Evolutionary conservation across 2,329 filamentous ascomycete genomes (phyloP), one percentile per base, ranked within the genome.

Genomic region (Orbilia brochopaga): DNA sequence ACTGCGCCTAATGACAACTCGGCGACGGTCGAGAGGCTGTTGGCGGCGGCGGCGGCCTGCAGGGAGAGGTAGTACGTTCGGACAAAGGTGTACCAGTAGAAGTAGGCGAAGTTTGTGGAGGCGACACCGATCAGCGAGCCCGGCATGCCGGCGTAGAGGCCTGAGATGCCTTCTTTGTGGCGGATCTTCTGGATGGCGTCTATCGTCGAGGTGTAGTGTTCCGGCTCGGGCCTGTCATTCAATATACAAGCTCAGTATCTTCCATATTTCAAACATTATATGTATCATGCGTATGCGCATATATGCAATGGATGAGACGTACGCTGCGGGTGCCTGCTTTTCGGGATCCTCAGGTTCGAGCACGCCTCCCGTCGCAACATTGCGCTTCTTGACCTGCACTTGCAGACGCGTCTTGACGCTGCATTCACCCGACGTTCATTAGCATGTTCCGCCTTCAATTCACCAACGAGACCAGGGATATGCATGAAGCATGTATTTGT

Each of bases 71-170:
- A 97, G 19, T 96, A 80, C 15, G 87, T 87, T 74, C 94, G 87
- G 32, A 97, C 91, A 27, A 94, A 82, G 3, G 91, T 93, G 57
- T 77, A 77, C 76, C 76, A 77, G 82, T 99, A 99, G 80, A 99
- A 99, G 82, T 99, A 99, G 77, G 94, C 94, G 79, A 99, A 99
- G 80, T 99, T 99, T 58, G 93, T 97, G 24, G 92, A 97, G 1
- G 92, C 93, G 37, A 99, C 94, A 60, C 94, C 94, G 57, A 97
- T 82, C 17, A 99, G 83, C 2, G 92, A 87, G 56, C 93, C 92
- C 70, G 87, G 85, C 79, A 99, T 92, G 72, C 94, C 94, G 58
- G 90, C 87, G 78, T 99, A 99, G 6, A 99, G 85, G 5, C 94
- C 94, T 52, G 83, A 77, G 7, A 94, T 64, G 32, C 94, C 94